These are phyloP conservation scores for Quercus tomentella DNA, from an alignment of 331 rosid genomes.

Conservation along the genomic window DNA sequence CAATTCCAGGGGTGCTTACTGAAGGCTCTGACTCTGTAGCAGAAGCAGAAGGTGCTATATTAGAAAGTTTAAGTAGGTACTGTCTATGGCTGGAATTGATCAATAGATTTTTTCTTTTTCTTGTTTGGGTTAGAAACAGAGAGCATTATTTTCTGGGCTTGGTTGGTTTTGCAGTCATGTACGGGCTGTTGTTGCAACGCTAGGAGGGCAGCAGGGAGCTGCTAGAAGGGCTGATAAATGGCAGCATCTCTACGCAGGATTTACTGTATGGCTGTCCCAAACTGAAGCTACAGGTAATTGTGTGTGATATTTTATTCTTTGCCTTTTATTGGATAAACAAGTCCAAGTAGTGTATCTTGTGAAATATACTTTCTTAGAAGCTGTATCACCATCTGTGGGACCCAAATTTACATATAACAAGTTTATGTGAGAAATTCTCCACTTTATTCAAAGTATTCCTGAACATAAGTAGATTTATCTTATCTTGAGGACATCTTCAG, in stretches of 20 bases:
- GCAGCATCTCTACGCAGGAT: conserved; percentile 88
- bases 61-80: conserved; percentile 92
- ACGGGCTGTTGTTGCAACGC: conserved; percentile 71
- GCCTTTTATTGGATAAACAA: background rate
- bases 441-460: background rate
- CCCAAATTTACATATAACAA: background rate
- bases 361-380: background rate
- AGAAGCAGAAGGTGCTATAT: conserved; percentile 63
- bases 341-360: background rate
- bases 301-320: conserved; percentile 10
- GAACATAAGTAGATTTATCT: background rate
- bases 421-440: background rate
- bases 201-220: conserved; percentile 75
- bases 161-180: conserved; percentile 57
- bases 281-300: conserved; percentile 69
- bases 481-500: background rate
- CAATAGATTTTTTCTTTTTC: background rate
- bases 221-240: conserved; percentile 64
- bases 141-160: background rate
- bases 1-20: conserved; percentile 68
- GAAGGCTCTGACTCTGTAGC: conserved; percentile 77
- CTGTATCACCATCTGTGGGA: background rate
- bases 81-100: conserved; percentile 10
- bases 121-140: background rate
- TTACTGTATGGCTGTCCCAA: conserved; percentile 81